phyloP scores from a whole-genome alignment of 257 asterid genomes.

The Solanum neorickii region DNA sequence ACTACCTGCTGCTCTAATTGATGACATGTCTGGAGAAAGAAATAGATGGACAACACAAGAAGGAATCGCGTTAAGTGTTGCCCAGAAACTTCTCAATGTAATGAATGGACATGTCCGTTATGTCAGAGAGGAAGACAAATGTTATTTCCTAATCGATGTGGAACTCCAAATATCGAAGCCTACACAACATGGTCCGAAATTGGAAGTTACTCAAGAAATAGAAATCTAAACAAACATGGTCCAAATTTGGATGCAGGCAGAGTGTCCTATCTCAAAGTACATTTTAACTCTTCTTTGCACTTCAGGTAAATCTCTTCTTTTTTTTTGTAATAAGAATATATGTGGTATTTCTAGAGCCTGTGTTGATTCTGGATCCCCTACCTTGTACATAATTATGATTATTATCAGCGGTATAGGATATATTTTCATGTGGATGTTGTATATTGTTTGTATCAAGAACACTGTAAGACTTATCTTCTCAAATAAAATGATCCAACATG shows the following conservation, averaged over 20 bases:
- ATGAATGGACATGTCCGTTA: conserved; percentile 49
- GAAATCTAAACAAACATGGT: conserved; percentile 4
- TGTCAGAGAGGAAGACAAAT: conserved; percentile 23
- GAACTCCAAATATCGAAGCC: conserved; percentile 17
- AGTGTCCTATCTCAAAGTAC: not conserved
- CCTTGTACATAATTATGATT: not conserved
- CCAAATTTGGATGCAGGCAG: conserved; percentile 2
- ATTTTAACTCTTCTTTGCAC: not conserved
- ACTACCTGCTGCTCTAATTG: conserved; percentile 37
- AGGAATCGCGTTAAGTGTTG: conserved; percentile 38
- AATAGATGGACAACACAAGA: conserved; percentile 18
- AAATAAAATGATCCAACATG: not conserved
- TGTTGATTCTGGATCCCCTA: not conserved
- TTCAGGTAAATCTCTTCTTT: not conserved
- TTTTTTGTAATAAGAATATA: not conserved
- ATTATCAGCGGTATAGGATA: not conserved
- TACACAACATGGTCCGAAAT: not conserved
- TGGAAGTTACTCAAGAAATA: conserved; percentile 9
- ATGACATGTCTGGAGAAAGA: conserved; percentile 32
- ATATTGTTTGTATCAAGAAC: not conserved
- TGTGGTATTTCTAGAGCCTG: not conserved
- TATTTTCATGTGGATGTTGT: not conserved
- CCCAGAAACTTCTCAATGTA: conserved; percentile 28
- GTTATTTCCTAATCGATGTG: conserved; percentile 38
- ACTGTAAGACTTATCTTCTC: not conserved